phyloP scores from a whole-genome alignment of 1,139 yeast genomes.

The Protomyces inundatus region DNA sequence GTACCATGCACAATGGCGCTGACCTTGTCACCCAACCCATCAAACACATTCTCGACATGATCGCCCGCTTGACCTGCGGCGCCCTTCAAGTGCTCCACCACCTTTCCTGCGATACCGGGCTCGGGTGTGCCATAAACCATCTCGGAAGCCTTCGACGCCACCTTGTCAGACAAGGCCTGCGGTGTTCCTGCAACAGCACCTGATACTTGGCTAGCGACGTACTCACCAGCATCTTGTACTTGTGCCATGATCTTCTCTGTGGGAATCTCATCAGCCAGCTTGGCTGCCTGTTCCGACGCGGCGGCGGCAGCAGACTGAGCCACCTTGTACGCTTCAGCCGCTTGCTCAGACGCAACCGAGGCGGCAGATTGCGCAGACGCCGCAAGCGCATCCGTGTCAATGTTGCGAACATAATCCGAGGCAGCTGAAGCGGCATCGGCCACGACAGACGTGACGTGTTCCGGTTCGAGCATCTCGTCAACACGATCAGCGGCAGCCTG shows the following conservation, averaged over 20 bases:
- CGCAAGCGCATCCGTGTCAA: slow-evolving; percentile 17
- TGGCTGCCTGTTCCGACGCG: neutral
- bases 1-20: slow-evolving; percentile 15
- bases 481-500: slow-evolving; percentile 5
- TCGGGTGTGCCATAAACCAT: slow-evolving; percentile 12
- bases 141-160: slow-evolving; percentile 15
- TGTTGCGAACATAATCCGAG: slow-evolving; percentile 1
- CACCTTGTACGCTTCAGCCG: slow-evolving; percentile 9
- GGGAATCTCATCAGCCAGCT: slow-evolving; percentile 1
- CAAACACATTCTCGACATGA: neutral
- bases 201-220: slow-evolving; percentile 10
- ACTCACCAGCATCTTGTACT: slow-evolving; percentile 8
- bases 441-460: slow-evolving; percentile 7
- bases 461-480: neutral
- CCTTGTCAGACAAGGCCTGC: slow-evolving; percentile 9
- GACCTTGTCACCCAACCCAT: neutral
- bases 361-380: slow-evolving; percentile 13
- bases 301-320: slow-evolving; percentile 4
- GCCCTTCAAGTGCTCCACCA: slow-evolving; percentile 2
- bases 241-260: slow-evolving; percentile 6
- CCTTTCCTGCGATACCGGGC: slow-evolving; percentile 1
- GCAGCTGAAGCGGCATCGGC: slow-evolving; percentile 17
- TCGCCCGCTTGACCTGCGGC: neutral
- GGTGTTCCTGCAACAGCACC: slow-evolving; percentile 12
- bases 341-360: slow-evolving; percentile 15